Evolutionary conservation across 2,329 filamentous ascomycete species (phyloP), one percentile per base, ranked within the genome.

Genomic region (Monosporascus sp.): DNA sequence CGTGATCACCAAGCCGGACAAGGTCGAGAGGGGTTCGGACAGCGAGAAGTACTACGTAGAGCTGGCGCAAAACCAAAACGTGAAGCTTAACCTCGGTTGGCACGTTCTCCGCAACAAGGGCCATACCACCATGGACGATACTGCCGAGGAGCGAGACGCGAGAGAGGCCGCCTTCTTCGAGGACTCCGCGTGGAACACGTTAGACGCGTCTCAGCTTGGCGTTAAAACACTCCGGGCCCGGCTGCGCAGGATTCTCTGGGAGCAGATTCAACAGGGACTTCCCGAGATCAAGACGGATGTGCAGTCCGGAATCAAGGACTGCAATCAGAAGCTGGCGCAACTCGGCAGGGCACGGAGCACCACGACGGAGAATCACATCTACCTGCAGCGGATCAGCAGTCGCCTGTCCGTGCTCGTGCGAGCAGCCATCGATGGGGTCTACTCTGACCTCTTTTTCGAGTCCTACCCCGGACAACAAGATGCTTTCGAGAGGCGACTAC

Each of bases 1-100:
- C 3, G 71, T 79, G 53, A 74, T 79, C 55, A 79, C 76, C 0
- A 78, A 79, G 58, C 74, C 74, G 1, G 76, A 79, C 54, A 60
- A 52, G 19, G 53, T 64, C 3, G 55, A 59, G 19, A 7, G 48
- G 0, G 62, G 57, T 44, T 65, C 67, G 3, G 61, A 63, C 0
- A 63, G 57, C 20, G 68, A 71, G 53, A 51, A 50, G 0, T 56
- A 58, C n/a, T 70, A 60, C 19, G 37, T 68, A 2, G 52, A 56
- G 19, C 59, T 71, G 37, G 65, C 66, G 3, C 61, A 57, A 46
- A 70, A 71, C 40, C 40, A 67, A 52, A 63, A 73, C 22, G 62
- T 70, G 0, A 55, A 65, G 11, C 63, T 72, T 22, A 58, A 58
- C 11, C 63, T 71, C 17, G 68, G 69, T 1, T 75, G 72, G 72